These are phyloP conservation scores for Atkinsonella hypoxylon DNA, from an alignment of 2,329 filamentous ascomycete species.

Conservation along the genomic window DNA sequence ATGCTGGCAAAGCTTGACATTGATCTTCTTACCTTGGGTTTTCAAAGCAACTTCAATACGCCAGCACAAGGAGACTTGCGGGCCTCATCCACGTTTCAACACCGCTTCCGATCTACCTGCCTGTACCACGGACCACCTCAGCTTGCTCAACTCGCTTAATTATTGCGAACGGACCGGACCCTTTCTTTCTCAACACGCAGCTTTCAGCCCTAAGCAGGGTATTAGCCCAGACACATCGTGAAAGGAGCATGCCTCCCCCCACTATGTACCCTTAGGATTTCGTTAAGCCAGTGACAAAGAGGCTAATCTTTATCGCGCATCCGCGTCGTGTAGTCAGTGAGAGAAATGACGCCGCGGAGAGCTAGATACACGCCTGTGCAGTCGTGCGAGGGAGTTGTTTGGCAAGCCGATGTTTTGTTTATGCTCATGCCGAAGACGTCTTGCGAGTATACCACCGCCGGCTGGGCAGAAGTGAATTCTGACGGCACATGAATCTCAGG, in stretches of 20 bases:
- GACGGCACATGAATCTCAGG: conserved; percentile 23
- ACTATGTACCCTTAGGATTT: conserved; percentile 2
- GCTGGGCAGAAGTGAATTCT: conserved; percentile 20
- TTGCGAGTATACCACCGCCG: conserved; percentile 29
- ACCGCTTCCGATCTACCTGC: not conserved
- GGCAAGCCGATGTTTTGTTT: conserved; percentile 28
- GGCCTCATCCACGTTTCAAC: not conserved
- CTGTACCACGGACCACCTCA: not conserved
- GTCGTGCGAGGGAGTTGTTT: conserved; percentile 22
- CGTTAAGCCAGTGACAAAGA: not conserved
- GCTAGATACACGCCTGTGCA: not conserved
- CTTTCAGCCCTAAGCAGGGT: not conserved
- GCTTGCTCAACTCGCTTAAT: not conserved
- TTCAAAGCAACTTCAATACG: not conserved
- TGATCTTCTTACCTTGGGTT: not conserved
- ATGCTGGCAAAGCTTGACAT: not conserved
- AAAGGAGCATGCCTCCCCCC: conserved; percentile 7
- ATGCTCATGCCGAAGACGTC: conserved; percentile 23
- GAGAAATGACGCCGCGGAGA: not conserved
- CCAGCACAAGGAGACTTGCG: not conserved
- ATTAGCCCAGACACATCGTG: conserved; percentile 7
- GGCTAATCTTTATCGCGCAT: not conserved
- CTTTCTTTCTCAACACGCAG: not conserved
- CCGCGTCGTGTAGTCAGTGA: not conserved
- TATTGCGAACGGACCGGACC: not conserved